Conservation (phyloP, 2,329 filamentous ascomycete genomes). For the Arthrobotrys conoides region DNA sequence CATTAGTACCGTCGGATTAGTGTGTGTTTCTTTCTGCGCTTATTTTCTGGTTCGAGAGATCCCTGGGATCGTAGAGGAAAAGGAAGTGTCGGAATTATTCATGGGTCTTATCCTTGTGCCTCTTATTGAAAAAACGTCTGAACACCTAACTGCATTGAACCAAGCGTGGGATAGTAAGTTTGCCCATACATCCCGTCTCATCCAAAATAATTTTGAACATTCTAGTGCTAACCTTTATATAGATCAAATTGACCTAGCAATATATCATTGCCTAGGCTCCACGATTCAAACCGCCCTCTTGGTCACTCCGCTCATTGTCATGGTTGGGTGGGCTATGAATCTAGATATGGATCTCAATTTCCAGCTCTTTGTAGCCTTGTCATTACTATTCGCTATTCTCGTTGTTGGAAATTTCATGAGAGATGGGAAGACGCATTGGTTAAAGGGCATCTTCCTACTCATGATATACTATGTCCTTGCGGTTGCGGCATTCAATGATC, state of each 20-base stretch:
- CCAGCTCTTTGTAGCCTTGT: constrained; percentile 85
- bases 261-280: constrained; percentile 86
- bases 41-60: constrained; percentile 49
- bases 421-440: constrained; percentile 89
- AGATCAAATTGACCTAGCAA: constrained; percentile 79
- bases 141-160: constrained; percentile 86
- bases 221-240: background rate
- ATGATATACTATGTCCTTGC: constrained; percentile 66
- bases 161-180: constrained; percentile 80
- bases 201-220: no score
- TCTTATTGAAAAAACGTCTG: constrained; percentile 87
- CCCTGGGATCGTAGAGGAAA: constrained; percentile 58
- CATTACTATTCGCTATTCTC: constrained; percentile 85
- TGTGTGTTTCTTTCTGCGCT: constrained; percentile 40
- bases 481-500: constrained; percentile 41
- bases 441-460: constrained; percentile 88
- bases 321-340: constrained; percentile 84
- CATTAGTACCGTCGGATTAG: constrained; percentile 18
- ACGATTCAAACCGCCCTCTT: constrained; percentile 91
- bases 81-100: constrained; percentile 72
- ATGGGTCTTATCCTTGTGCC: constrained; percentile 82
- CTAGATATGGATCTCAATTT: constrained; percentile 84
- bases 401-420: constrained; percentile 89
- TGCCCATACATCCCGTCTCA: background rate
- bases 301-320: constrained; percentile 84